phyloP scores from a whole-genome alignment of 2,329 filamentous ascomycete species.

The Phaeosphaeriaceae sp. region DNA sequence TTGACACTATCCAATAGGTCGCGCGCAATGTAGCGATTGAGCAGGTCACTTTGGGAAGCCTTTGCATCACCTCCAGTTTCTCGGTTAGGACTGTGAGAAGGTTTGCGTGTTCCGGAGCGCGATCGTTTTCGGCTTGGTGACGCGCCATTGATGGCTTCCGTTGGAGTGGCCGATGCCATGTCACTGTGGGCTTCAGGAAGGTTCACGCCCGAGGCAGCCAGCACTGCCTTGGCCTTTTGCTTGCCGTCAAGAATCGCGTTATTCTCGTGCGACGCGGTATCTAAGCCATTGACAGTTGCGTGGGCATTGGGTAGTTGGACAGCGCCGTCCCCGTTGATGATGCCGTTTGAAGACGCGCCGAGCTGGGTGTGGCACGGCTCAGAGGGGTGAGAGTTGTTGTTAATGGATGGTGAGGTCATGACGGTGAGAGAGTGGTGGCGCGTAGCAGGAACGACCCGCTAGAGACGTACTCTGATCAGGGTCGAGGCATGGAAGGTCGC shows the following conservation, averaged over 20 bases:
- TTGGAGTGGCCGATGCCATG: conserved; percentile 39
- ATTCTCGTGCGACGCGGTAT: conserved; percentile 38
- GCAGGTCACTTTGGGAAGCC: conserved; percentile 52
- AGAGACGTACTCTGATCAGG: conserved; percentile 38
- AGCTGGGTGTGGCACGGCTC: conserved; percentile 31
- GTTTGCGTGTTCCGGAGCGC: conserved; percentile 63
- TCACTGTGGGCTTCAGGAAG: conserved; percentile 36
- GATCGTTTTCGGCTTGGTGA: conserved; percentile 63
- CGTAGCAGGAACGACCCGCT: conserved; percentile 38
- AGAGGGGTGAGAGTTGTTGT: conserved; percentile 31
- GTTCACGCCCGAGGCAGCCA: conserved; percentile 59
- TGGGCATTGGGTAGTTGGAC: conserved; percentile 42
- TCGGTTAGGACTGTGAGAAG: conserved; percentile 47
- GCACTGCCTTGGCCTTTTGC: conserved; percentile 64
- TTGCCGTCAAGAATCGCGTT: conserved; percentile 64
- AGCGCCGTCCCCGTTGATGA: conserved; percentile 34
- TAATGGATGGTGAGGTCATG: conserved; percentile 47
- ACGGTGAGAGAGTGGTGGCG: conserved; percentile 29
- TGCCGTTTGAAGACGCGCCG: conserved; percentile 43
- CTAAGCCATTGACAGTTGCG: conserved; percentile 30
- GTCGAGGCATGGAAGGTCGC: conserved; percentile 33
- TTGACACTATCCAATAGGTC: conserved; percentile 66
- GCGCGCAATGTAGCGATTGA: conserved; percentile 70
- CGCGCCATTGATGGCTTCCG: conserved; percentile 55
- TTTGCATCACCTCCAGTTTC: conserved; percentile 46